phyloP scores from a whole-genome alignment of 129 eudicot genomes.

The Flaveria bidentis region DNA sequence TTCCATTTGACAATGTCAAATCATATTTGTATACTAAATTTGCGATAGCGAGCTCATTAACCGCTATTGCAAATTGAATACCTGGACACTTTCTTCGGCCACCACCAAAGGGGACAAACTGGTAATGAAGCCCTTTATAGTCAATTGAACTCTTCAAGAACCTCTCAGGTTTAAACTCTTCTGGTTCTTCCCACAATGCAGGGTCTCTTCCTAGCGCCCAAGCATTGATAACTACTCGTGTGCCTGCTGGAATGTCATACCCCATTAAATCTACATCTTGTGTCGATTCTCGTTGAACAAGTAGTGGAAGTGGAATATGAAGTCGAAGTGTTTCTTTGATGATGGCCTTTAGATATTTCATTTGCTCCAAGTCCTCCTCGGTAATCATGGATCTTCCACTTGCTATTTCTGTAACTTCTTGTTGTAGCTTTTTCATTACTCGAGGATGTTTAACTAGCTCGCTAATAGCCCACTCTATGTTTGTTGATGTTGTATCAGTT shows the following conservation, averaged over 20 bases:
- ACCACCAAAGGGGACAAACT: conserved; percentile 21
- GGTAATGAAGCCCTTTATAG: conserved; percentile 14
- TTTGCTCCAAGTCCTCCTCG: conserved; percentile 47
- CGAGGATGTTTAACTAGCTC: conserved; percentile 51
- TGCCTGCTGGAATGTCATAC: conserved; percentile 18
- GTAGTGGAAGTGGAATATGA: conserved; percentile 46
- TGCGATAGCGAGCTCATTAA: conserved; percentile 22
- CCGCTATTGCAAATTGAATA: neutral
- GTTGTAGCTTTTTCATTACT: conserved; percentile 42
- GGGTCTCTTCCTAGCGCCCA: conserved; percentile 25
- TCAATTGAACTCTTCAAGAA: conserved; percentile 16
- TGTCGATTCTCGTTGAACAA: conserved; percentile 43
- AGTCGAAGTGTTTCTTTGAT: conserved; percentile 51
- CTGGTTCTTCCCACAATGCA: conserved; percentile 11
- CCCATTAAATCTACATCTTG: conserved; percentile 20
- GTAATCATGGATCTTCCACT: conserved; percentile 20
- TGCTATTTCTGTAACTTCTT: conserved; percentile 16
- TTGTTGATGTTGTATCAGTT: conserved; percentile 23
- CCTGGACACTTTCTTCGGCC: conserved; percentile 26
- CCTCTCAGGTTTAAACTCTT: conserved; percentile 18
- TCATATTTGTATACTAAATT: conserved; percentile 16
- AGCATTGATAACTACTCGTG: conserved; percentile 11
- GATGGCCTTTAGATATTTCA: conserved; percentile 55
- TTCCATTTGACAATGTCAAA: neutral
- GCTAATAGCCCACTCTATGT: conserved; percentile 49